Evolutionary conservation across 2,329 filamentous ascomycete genomes (phyloP).

Genomic region (Stemphylium vesicarium): DNA sequence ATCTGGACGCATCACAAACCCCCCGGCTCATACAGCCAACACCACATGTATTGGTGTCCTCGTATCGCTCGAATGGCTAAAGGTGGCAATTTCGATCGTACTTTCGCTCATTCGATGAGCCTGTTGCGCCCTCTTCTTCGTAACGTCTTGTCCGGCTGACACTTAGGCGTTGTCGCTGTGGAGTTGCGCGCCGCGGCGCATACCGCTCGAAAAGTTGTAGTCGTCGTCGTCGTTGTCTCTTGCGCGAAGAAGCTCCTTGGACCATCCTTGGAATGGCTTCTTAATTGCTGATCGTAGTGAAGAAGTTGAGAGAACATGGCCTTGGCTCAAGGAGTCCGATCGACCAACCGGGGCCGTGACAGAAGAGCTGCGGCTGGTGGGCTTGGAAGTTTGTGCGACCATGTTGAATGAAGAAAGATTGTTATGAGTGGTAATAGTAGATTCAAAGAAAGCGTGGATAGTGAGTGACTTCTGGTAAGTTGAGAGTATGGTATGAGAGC

Average conservation of each 20-base stretch:
- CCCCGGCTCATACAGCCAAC: neutral
- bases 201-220: slow-evolving; percentile 44
- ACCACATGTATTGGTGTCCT: neutral
- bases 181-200: slow-evolving; percentile 23
- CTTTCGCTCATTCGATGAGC: neutral
- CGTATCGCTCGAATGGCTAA: neutral
- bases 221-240: slow-evolving; percentile 44
- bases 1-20: neutral
- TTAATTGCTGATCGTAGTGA: slow-evolving; percentile 33
- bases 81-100: neutral
- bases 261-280: slow-evolving; percentile 47
- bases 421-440: neutral
- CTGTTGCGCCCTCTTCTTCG: neutral
- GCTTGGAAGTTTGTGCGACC: slow-evolving; percentile 9
- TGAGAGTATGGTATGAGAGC: neutral
- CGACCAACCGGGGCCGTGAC: neutral
- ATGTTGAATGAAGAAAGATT: neutral
- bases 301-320: slow-evolving; percentile 8
- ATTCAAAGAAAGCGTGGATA: neutral
- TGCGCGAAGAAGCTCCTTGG: slow-evolving; percentile 41
- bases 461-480: neutral
- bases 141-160: neutral
- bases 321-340: slow-evolving; percentile 4
- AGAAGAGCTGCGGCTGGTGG: slow-evolving; percentile 13
- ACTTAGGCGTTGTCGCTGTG: slow-evolving; percentile 9